Percentiles rank a stretch among this genome's conserved stretches.
Conservation (phyloP, 805 yeast species). For the Pichia ethanolica region DNA sequence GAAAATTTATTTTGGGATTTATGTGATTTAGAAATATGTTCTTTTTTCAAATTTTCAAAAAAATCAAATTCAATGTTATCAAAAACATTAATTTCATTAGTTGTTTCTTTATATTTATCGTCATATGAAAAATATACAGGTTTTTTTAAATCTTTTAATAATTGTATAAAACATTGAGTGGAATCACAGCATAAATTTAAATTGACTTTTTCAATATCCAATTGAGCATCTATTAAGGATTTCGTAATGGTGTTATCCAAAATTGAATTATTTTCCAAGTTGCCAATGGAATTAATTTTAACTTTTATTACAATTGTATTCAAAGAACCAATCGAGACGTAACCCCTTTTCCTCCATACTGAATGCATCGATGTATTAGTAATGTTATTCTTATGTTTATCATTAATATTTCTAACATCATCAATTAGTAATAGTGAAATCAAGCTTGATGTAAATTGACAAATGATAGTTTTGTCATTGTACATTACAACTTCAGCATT, state of each 20-base stretch:
- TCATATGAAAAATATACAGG: slow-evolving; percentile 55
- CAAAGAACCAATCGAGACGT: slow-evolving; percentile 41
- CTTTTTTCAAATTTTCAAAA: slow-evolving; percentile 10
- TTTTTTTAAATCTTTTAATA: slow-evolving; percentile 63
- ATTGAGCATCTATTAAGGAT: slow-evolving; percentile 3
- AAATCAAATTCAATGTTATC: slow-evolving; percentile 33
- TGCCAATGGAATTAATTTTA: slow-evolving; percentile 6
- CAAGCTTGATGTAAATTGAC: slow-evolving; percentile 37
- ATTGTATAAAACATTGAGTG: slow-evolving; percentile 58
- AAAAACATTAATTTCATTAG: slow-evolving; percentile 33
- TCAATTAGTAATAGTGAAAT: slow-evolving; percentile 55
- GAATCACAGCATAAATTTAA: slow-evolving; percentile 76
- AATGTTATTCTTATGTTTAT: slow-evolving; percentile 14
- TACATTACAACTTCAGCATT: slow-evolving; percentile 39
- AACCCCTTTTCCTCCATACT: slow-evolving; percentile 42
- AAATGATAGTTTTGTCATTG: slow-evolving; percentile 16
- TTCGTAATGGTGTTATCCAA: slow-evolving; percentile 13
- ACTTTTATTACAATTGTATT: slow-evolving; percentile 32
- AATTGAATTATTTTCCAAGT: too few species aligned
- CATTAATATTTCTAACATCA: slow-evolving; percentile 37
- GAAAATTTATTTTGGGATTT: background rate
- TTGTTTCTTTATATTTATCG: slow-evolving; percentile 42
- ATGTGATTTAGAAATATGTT: too few species aligned
- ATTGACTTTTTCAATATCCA: slow-evolving; percentile 32
- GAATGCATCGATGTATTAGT: slow-evolving; percentile 35